Evolutionary conservation across 2,329 filamentous ascomycete genomes (phyloP).

Genomic region (Davidsoniella neocaledoniae): DNA sequence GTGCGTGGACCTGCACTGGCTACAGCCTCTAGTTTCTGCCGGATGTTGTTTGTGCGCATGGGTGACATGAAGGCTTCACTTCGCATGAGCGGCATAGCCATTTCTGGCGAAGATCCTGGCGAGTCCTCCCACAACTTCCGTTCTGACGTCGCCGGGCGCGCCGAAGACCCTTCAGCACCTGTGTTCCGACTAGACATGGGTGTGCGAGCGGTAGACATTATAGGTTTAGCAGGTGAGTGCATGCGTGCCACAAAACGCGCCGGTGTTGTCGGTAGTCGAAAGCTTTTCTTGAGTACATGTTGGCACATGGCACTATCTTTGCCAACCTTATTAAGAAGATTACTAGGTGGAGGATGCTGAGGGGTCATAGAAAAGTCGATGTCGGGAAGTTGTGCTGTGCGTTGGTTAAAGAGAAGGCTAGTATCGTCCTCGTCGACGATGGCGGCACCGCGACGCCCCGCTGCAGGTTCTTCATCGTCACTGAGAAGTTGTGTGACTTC

Average conservation of each 20-base stretch:
- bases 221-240: slow-evolving; percentile 15
- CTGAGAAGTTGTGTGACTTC: slow-evolving; percentile 20
- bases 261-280: slow-evolving; percentile 83
- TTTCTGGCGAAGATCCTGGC: slow-evolving; percentile 58
- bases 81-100: slow-evolving; percentile 65
- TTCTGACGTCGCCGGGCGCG: not conserved
- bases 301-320: slow-evolving; percentile 67
- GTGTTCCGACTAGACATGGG: too few relatives aligned
- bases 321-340: slow-evolving; percentile 17
- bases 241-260: slow-evolving; percentile 33
- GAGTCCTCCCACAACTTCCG: slow-evolving; percentile 21
- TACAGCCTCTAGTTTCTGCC: slow-evolving; percentile 26
- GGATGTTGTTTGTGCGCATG: slow-evolving; percentile 26
- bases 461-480: slow-evolving; percentile 21
- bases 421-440: slow-evolving; percentile 26
- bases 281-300: slow-evolving; percentile 87
- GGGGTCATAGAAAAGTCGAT: slow-evolving; percentile 30
- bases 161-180: too few relatives aligned
- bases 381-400: slow-evolving; percentile 39
- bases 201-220: not conserved
- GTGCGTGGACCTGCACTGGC: slow-evolving; percentile 39
- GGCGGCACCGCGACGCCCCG: slow-evolving; percentile 8
- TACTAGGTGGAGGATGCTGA: slow-evolving; percentile 41
- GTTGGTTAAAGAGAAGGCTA: slow-evolving; percentile 33
- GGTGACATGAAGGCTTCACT: slow-evolving; percentile 76